Percentiles rank a stretch among this genome's conserved stretches.
These are phyloP conservation scores for Emmonsiellopsis sp. DNA, from an alignment of 2,329 filamentous ascomycete genomes.

Conservation along the genomic window DNA sequence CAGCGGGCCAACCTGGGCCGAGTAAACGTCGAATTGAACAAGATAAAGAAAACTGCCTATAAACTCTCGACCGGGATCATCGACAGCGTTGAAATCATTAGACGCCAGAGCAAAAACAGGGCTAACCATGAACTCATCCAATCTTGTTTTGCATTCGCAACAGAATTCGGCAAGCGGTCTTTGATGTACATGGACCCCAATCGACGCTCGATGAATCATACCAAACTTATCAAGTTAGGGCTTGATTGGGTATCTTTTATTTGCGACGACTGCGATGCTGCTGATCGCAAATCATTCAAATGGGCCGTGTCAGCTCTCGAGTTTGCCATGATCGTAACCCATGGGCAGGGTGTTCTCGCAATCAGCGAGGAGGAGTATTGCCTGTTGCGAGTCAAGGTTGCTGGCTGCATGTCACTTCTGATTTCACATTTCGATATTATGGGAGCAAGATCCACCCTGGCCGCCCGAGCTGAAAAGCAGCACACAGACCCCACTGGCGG, in stretches of 20 bases:
- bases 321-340: conserved; percentile 95
- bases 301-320: conserved; percentile 95
- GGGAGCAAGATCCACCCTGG: conserved; percentile 86
- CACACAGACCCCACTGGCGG: conserved; percentile 70
- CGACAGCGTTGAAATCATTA: conserved; percentile 92
- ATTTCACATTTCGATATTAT: conserved; percentile 99
- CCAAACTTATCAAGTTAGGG: conserved; percentile 85
- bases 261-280: conserved; percentile 89
- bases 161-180: conserved; percentile 92
- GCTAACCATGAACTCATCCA: conserved; percentile 95
- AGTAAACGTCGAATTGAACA: conserved; percentile 82
- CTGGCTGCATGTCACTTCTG: conserved; percentile 91
- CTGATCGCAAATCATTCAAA: conserved; percentile 89
- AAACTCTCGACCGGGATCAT: conserved; percentile 97
- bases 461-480: conserved; percentile 88
- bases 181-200: conserved; percentile 94
- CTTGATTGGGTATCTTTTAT: conserved; percentile 98
- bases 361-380: conserved; percentile 83
- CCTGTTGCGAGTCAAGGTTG: conserved; percentile 74
- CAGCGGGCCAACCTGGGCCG: conserved; percentile 87
- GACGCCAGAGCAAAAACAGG: conserved; percentile 63
- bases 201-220: conserved; percentile 89
- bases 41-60: conserved; percentile 92
- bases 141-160: conserved; percentile 97
- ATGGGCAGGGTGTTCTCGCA: conserved; percentile 84